Evolutionary conservation across 306 rosid species (phyloP).

Genomic region (Adenanthera pavonina): DNA sequence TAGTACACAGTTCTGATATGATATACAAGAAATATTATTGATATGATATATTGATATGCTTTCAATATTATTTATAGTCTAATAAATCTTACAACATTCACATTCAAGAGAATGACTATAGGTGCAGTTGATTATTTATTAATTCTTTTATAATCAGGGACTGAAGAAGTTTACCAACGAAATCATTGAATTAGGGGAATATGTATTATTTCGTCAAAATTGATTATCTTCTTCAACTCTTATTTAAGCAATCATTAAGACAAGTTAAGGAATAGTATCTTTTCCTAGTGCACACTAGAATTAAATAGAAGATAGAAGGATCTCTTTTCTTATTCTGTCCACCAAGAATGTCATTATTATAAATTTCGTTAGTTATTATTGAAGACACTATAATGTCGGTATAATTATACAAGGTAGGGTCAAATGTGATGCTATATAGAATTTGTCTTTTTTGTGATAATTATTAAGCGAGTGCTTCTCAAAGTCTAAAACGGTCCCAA

Average conservation of each 20-base stretch:
- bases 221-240: conserved; percentile 13
- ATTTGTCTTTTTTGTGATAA: conserved; percentile 23
- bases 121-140: too few relatives aligned
- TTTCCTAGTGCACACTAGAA: neutral
- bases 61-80: too few relatives aligned
- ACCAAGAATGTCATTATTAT: conserved; percentile 15
- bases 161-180: neutral
- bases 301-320: neutral
- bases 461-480: conserved; percentile 27
- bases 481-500: neutral
- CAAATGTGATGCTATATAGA: conserved; percentile 4
- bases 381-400: conserved; percentile 34
- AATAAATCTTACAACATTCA: too few relatives aligned
- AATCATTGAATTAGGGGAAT: neutral
- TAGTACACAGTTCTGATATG: too few relatives aligned
- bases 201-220: neutral
- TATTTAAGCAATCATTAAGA: neutral
- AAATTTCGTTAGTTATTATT: conserved; percentile 27
- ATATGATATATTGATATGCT: too few relatives aligned
- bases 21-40: too few relatives aligned
- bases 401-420: conserved; percentile 23
- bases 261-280: neutral
- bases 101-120: neutral
- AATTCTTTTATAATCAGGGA: too few relatives aligned
- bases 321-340: conserved; percentile 9